phyloP scores from a whole-genome alignment of 306 rosid species.

The Vicia sativa region DNA sequence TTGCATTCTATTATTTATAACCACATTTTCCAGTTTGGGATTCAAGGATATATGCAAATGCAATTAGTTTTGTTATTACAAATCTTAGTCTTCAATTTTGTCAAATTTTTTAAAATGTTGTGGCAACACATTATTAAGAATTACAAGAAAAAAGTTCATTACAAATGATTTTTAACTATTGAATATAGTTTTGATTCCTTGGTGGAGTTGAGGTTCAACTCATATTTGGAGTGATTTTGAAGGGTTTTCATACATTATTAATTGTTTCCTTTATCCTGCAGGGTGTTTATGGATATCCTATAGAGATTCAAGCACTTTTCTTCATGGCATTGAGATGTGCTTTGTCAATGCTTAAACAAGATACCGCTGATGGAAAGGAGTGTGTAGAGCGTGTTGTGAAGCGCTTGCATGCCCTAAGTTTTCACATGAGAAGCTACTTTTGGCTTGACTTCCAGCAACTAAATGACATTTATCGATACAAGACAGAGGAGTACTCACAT shows the following conservation, averaged over 20 bases:
- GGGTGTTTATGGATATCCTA: constrained; percentile 94
- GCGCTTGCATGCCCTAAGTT: constrained; percentile 88
- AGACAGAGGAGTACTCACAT: constrained; percentile 94
- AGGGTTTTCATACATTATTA: constrained; percentile 15
- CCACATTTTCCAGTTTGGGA: constrained; percentile 1
- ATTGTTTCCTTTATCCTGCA: constrained; percentile 37
- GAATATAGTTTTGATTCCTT: constrained; percentile 13
- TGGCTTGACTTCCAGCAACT: constrained; percentile 94
- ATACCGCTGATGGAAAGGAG: constrained; percentile 81
- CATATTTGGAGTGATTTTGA: constrained; percentile 6
- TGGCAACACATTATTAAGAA: background rate
- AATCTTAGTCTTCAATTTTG: constrained; percentile 21
- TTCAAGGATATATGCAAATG: constrained; percentile 13
- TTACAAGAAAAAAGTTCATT: background rate
- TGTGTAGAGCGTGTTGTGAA: constrained; percentile 77
- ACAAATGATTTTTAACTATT: background rate
- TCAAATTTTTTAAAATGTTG: constrained; percentile 2
- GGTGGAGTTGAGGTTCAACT: constrained; percentile 10
- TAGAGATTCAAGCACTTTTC: constrained; percentile 93
- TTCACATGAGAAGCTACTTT: constrained; percentile 86
- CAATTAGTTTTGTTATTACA: constrained; percentile 27
- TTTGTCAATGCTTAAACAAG: constrained; percentile 71
- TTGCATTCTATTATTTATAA: constrained; percentile 12
- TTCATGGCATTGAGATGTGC: constrained; percentile 87
- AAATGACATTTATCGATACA: constrained; percentile 87